Percentiles rank a stretch among this genome's conserved stretches.
Conservation (phyloP, 495 filamentous ascomycete species). For the Halenospora varia region DNA sequence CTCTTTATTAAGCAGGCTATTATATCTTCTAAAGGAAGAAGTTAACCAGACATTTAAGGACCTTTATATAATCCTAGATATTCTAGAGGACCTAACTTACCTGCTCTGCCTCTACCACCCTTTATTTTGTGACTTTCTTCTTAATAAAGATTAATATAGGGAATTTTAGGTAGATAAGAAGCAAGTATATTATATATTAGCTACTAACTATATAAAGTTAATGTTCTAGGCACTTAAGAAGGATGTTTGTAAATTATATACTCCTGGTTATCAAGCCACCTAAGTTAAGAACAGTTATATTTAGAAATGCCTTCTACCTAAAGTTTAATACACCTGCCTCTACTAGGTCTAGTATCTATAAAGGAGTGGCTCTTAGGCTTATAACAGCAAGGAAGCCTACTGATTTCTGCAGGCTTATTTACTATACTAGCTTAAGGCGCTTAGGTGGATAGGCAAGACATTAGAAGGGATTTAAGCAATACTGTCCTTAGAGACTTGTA, state of each 20-base stretch:
- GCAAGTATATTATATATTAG: conserved; percentile 30
- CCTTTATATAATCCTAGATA: conserved; percentile 32
- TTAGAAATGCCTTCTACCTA: too few relatives aligned
- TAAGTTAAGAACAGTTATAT: too few relatives aligned
- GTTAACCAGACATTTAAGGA: conserved; percentile 21
- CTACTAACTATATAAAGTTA: conserved; percentile 30
- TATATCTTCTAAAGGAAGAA: neutral
- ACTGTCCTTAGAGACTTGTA: conserved; percentile 2
- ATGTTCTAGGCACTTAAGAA: conserved; percentile 28
- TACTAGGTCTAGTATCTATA: conserved; percentile 12
- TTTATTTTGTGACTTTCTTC: conserved; percentile 48
- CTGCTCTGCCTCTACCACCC: conserved; percentile 38
- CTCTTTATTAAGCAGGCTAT: neutral
- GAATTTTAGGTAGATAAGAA: conserved; percentile 39
- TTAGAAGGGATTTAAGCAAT: too few relatives aligned
- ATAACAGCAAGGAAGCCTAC: neutral
- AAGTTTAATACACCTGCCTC: conserved; percentile 7
- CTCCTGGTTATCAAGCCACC: conserved; percentile 18
- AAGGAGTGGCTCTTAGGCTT: neutral
- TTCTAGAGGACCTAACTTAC: conserved; percentile 22
- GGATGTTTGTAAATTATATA: conserved; percentile 37
- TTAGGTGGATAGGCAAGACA: too few relatives aligned
- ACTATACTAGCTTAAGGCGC: conserved; percentile 9
- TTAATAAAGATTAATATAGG: conserved; percentile 29
- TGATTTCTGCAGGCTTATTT: conserved; percentile 8